Evolutionary conservation across 441 rosid species (phyloP).

Genomic region (Brassica hybrid): DNA sequence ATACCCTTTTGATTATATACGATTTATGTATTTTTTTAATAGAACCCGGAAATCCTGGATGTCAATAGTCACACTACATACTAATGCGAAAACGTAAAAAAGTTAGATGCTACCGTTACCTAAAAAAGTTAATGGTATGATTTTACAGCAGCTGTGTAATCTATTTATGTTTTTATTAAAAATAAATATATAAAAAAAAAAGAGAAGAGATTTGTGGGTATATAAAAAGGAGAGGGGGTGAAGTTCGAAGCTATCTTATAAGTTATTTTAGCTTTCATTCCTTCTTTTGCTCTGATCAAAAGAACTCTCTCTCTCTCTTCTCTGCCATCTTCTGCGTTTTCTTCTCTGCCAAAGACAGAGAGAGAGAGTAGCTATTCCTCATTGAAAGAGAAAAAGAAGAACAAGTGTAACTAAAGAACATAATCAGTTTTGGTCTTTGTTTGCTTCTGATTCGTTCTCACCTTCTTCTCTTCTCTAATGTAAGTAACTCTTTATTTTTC

Average conservation of each 20-base stretch:
- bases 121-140: constrained; percentile 36
- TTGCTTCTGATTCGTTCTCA: constrained; percentile 38
- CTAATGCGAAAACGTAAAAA: too few species aligned
- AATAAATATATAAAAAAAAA: too few species aligned
- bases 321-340: constrained; percentile 35
- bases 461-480: constrained; percentile 27
- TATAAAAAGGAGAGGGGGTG: constrained; percentile 54
- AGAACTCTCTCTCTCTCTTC: constrained; percentile 39
- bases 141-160: constrained; percentile 30
- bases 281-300: constrained; percentile 53
- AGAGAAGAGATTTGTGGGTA: constrained; percentile 18
- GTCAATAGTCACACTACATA: constrained; percentile 29
- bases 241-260: constrained; percentile 44
- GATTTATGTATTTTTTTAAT: neutral
- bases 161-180: neutral
- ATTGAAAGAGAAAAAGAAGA: constrained; percentile 16
- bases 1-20: neutral
- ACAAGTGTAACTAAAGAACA: constrained; percentile 7
- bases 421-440: constrained; percentile 29
- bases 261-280: constrained; percentile 42
- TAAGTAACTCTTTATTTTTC: too few species aligned
- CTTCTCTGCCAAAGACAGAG: constrained; percentile 11
- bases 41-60: constrained; percentile 42
- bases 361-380: neutral
- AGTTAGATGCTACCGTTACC: constrained; percentile 45